Percentiles rank a stretch among this genome's conserved stretches.
These are phyloP conservation scores for Colletotrichum sublineola DNA, from an alignment of 2,329 filamentous ascomycete species.

Conservation along the genomic window DNA sequence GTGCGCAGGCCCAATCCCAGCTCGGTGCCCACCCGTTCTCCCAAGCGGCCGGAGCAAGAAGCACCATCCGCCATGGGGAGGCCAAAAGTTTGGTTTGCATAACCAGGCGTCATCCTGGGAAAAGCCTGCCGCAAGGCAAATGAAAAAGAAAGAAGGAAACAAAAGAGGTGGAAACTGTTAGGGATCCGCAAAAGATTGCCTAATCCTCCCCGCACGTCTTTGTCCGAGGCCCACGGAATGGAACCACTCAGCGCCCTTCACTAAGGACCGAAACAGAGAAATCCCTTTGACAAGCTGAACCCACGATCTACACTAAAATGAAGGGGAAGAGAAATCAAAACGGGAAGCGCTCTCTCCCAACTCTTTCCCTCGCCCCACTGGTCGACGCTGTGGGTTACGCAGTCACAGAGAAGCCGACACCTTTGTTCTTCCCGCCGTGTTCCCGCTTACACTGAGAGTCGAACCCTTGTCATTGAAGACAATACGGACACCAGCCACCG, in stretches of 20 bases:
- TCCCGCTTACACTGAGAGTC: not conserved
- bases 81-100: not conserved
- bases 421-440: not conserved
- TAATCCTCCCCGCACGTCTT: not conserved
- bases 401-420: not conserved
- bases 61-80: not conserved
- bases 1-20: not conserved
- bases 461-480: not conserved
- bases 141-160: not conserved
- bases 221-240: not conserved
- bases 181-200: not conserved
- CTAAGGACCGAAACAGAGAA: not conserved
- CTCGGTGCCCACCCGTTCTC: not conserved
- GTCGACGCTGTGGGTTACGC: no score
- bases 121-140: not conserved
- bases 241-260: not conserved
- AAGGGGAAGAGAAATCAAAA: not conserved
- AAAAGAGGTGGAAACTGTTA: not conserved
- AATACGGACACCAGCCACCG: not conserved
- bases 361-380: not conserved
- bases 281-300: not conserved
- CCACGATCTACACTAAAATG: not conserved
- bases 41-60: constrained; percentile 2
- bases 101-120: not conserved
- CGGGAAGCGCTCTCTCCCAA: not conserved